Base-by-base conservation (phyloP, 73 alveolate genomes). In the Paramecium bursaria region DNA sequence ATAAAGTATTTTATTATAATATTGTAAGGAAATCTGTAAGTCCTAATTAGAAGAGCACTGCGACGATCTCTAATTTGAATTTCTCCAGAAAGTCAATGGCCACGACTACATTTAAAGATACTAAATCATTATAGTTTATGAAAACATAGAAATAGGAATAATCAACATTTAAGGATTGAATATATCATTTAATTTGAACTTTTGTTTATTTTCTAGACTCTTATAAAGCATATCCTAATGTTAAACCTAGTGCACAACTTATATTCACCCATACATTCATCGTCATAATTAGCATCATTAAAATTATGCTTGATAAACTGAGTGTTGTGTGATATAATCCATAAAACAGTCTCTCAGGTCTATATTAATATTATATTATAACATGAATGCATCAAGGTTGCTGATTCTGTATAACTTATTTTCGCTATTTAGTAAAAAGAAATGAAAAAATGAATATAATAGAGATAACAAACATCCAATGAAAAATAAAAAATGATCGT, bases 221-320 rank as follows among this genome's bases (percentile, higher is more conserved):
- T n/a, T n/a, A n/a, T n/a, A n/a, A n/a, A n/a, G 35, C 82, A 67
- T 67, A 67, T 1, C 82, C 82, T 2, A 67, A 39, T 0, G 82
- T 67, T 42, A 25, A 67, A 25, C 82, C 82, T 7, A 42, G 7
- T 2, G 50, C 82, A 1, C 33, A 42, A n/a, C 60, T 1, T 0
- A 67, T 10, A 19, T 67, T 67, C 9, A 67, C 82, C 82, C 82
- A 67, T 0, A 42, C 82, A 35, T 42, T 67, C 82, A 67, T 67
- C 14, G 82, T 67, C 82, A 67, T 67, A 13, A 67, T 25, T 19
- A 67, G 7, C 82, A 67, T 67, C 82, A 67, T 67, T 35, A 47
- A 21, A 9, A 67, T 35, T 35, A 67, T 67, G 27, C 82, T 67
- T 33, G 82, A 67, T 10, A 67, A 3, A 35, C 60, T 33, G 33